A percentile compares a stretch with the other conserved stretches of the same genome.
phyloP scores from a whole-genome alignment of 2,329 filamentous ascomycete genomes.

The Trichophyton equinum region DNA sequence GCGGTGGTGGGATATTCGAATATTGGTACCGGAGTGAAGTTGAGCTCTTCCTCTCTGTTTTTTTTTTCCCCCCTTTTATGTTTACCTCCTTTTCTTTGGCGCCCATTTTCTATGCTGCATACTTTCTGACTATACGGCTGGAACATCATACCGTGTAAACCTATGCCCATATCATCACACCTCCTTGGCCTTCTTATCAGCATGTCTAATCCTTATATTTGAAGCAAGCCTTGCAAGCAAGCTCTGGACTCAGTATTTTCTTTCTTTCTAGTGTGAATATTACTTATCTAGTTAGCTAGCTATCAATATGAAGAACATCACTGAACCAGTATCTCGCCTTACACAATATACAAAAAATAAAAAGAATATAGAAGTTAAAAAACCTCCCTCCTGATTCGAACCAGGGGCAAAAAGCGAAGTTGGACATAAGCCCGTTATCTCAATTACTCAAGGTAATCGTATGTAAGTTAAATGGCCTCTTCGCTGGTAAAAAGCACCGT shows the following conservation, averaged over 20 bases:
- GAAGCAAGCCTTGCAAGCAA: constrained; percentile 1
- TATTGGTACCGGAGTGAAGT: background rate
- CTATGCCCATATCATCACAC: background rate
- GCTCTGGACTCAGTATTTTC: background rate
- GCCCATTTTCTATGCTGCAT: background rate
- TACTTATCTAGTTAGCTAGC: background rate
- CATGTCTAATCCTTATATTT: background rate
- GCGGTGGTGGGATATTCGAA: background rate
- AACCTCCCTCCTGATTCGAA: background rate
- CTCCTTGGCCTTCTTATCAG: background rate
- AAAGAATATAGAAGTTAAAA: background rate
- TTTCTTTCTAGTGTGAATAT: background rate
- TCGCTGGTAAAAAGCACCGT: background rate
- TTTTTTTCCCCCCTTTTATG: background rate
- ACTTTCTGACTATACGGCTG: background rate
- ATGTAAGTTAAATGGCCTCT: background rate
- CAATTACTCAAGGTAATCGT: background rate
- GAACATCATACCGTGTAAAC: background rate
- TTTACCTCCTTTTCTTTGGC: background rate
- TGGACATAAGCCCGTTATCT: background rate
- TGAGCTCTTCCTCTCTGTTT: background rate
- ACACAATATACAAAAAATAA: background rate
- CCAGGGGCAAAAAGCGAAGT: background rate
- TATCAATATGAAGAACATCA: background rate
- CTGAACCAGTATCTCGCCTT: no score